phyloP scores from a whole-genome alignment of 345 rosid species.

The Atalantia buxifolia region DNA sequence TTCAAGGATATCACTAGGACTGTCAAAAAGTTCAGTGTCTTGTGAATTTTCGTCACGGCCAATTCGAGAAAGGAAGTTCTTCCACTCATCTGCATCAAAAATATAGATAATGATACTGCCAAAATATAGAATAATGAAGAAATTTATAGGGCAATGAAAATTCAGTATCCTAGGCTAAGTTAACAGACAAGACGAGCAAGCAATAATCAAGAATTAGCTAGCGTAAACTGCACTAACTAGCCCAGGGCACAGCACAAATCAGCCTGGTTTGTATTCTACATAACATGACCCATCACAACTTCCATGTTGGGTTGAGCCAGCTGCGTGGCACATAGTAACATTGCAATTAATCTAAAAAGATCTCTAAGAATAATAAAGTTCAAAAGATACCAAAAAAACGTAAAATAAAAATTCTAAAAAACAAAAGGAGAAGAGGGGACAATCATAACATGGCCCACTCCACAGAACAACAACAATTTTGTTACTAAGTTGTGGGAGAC shows the following conservation, averaged over 20 bases:
- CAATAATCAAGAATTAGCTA: neutral
- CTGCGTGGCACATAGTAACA: neutral
- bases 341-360: neutral
- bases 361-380: neutral
- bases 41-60: conserved; percentile 93
- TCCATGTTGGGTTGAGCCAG: neutral
- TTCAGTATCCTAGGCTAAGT: neutral
- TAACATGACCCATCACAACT: neutral
- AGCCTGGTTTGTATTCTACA: neutral
- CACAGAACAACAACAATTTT: neutral
- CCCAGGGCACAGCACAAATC: neutral
- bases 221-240: neutral
- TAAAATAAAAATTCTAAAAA: too few species aligned
- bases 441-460: neutral
- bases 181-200: neutral
- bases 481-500: neutral
- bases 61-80: conserved; percentile 92
- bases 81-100: conserved; percentile 86
- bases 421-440: neutral
- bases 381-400: neutral
- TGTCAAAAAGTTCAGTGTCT: conserved; percentile 70
- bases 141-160: neutral
- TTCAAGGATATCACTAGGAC: conserved; percentile 75
- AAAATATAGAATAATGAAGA: conserved; percentile 7
- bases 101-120: conserved; percentile 5